Evolutionary conservation across 768 basidiomycete species (phyloP).

Genomic region (Tubosaeta sp.): DNA sequence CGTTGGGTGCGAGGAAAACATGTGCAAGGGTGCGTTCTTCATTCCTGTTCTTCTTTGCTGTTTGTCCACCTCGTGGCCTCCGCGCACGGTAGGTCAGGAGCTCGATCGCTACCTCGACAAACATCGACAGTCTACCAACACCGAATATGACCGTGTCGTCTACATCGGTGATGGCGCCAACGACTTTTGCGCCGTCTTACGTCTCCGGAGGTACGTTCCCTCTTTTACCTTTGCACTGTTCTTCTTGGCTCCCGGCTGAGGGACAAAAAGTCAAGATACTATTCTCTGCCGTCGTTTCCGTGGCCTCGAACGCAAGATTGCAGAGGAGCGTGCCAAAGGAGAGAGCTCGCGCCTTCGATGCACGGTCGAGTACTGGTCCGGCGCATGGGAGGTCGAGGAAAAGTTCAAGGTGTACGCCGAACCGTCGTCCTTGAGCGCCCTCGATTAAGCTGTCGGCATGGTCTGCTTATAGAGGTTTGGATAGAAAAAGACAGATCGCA

Average conservation of each 20-base stretch:
- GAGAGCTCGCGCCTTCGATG: conserved; percentile 60
- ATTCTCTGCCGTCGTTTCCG: conserved; percentile 76
- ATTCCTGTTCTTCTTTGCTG: background rate
- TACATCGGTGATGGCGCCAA: conserved; percentile 95
- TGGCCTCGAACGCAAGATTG: conserved; percentile 76
- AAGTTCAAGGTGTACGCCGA: conserved; percentile 40
- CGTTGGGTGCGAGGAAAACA: conserved; percentile 90
- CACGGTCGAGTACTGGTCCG: conserved; percentile 79
- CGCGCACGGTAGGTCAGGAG: conserved; percentile 67
- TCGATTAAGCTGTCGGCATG: background rate
- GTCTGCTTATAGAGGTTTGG: background rate
- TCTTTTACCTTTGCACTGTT: background rate
- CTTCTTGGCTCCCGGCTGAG: background rate
- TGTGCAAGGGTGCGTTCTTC: conserved; percentile 83
- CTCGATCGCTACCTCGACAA: conserved; percentile 70
- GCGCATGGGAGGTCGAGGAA: conserved; percentile 97
- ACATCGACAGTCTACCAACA: conserved; percentile 43
- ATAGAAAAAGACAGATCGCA: too few relatives aligned
- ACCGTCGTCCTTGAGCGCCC: background rate
- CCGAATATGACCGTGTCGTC: conserved; percentile 69
- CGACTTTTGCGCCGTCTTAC: conserved; percentile 91
- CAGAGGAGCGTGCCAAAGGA: conserved; percentile 50
- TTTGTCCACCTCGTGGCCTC: background rate
- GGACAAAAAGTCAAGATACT: conserved; percentile 61
- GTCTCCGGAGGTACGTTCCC: conserved; percentile 59